These are phyloP conservation scores for Metschnikowia gelsemii DNA, from an alignment of 805 yeast genomes.

Conservation along the genomic window DNA sequence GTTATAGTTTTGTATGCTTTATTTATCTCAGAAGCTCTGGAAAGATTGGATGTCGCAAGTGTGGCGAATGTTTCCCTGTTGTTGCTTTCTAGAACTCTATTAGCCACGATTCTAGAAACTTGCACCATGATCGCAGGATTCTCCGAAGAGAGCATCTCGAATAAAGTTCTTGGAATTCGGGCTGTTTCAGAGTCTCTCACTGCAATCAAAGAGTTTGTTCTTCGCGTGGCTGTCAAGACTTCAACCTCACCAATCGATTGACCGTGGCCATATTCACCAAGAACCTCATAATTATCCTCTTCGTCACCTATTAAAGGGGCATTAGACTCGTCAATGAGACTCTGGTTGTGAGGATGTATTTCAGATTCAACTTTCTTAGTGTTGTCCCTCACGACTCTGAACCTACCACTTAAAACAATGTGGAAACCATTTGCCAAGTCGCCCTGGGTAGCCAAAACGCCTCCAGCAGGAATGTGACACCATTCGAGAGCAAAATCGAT, in stretches of 20 bases:
- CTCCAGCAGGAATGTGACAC: slow-evolving; percentile 90
- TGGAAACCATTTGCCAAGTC: slow-evolving; percentile 89
- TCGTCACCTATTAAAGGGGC: slow-evolving; percentile 12
- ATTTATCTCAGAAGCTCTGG: slow-evolving; percentile 32
- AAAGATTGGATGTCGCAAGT: slow-evolving; percentile 30
- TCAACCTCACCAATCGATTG: slow-evolving; percentile 95
- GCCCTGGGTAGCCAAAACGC: slow-evolving; percentile 73
- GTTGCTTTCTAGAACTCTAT: slow-evolving; percentile 35
- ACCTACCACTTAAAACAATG: slow-evolving; percentile 83
- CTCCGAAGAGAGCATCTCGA: slow-evolving; percentile 78
- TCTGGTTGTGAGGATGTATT: slow-evolving; percentile 11
- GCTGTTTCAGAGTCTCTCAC: slow-evolving; percentile 93
- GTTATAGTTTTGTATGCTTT: slow-evolving; percentile 79
- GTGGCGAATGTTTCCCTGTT: slow-evolving; percentile 12
- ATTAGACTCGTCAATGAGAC: slow-evolving; percentile 25
- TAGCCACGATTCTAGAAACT: slow-evolving; percentile 83
- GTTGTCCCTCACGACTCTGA: slow-evolving; percentile 55
- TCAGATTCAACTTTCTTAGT: slow-evolving; percentile 13
- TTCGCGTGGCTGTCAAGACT: slow-evolving; percentile 75
- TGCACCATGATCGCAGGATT: slow-evolving; percentile 90
- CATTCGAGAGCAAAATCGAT: slow-evolving; percentile 93
- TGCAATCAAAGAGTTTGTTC: slow-evolving; percentile 72
- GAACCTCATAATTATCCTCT: slow-evolving; percentile 33
- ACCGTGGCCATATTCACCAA: slow-evolving; percentile 89
- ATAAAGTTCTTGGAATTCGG: slow-evolving; percentile 84